Base-by-base conservation (phyloP, 1,284 basidiomycete genomes). In the Apiotrichum veenhuisii region DNA sequence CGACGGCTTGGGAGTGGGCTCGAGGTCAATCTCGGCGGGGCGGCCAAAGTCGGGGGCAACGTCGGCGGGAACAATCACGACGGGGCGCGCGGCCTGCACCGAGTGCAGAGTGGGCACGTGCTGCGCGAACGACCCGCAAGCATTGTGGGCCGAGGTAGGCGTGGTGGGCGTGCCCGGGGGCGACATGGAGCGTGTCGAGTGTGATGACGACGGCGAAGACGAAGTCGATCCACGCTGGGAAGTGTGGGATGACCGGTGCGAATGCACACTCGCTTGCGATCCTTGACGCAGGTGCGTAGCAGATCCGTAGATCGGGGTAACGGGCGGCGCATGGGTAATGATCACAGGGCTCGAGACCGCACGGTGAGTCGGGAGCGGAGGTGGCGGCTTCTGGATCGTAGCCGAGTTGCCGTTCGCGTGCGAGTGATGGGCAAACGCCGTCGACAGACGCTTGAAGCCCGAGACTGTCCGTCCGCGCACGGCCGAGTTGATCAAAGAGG, bases 161-260 rank as follows among this genome's bases (percentile, higher is more conserved):
- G 60, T 62, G 20, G 57, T 62, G 4, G 60, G 60, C 18, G 60
- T 62, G 18, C 47, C 52, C 5, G 60, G 60, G 7, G 60, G 60
- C 30, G 57, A 59, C 26, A 45, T 38, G 10, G 59, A 58, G 17
- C 33, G n/a, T 0, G 33, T 52, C 17, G 54, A 56, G 50, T 53
- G 59, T 45, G 59, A 61, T 37, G n/a, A 41, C 27, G 44, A 26
- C 17, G 45, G 43, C 23, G 43, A 44, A 23, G 11, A 44, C 15
- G 43, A 44, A 23, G 11, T 26, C 15, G 43, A 44, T n/a, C 4
- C 45, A 27, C 30, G 23, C 20, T 20, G 46, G 9, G 46, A 36
- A 8, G 27, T n/a, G 52, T 22, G 20, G 22, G 18, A 27, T 8
- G 45, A 23, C 3, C 40, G n/a, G 15, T 18, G 17, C 23, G 42